Base-by-base conservation (phyloP, 176 grass and related monocot species). In the Dactylis glomerata region DNA sequence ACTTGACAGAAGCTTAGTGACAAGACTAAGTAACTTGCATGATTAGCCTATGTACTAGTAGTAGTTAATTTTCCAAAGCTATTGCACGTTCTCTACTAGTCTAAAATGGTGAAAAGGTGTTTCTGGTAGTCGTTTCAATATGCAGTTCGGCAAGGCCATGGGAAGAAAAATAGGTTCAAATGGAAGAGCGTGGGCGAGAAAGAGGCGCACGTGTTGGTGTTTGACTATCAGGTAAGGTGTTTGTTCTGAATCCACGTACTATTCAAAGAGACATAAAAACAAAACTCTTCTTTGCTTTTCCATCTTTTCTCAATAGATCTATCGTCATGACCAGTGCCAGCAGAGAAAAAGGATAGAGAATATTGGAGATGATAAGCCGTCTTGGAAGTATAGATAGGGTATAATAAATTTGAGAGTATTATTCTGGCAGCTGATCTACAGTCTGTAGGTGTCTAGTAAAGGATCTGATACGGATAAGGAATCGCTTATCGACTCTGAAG, bases 81-180 rank as follows among this genome's bases (percentile, higher is more conserved):
- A 26, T 30, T 54, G 3, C 36, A 59, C 20, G 50, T 75, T 83
- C 13, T n/a, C n/a, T 36, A 9, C 37, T 40, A 40, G 37, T 40
- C 65, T 73, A 85, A 83, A 70, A 36, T 83, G 73, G 17, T 58
- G 73, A 74, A 75, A 79, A 49, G 7, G 38, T 24, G 28, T 75
- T n/a, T 3, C 12, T 15, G 0, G 50, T 6, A 14, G 19, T 2
- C 68, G 47, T 3, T 37, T 81, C 13, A 44, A 31, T 64, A 45
- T 24, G 52, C 68, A 5, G 40, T 14, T 57, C 11, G 11, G 59
- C 45, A 57, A 27, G 57, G 45, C 24, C 7, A 67, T 19, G 15
- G n/a, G 24, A 54, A 28, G 68, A 42, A 28, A 77, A 52, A 16
- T 27, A 63, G 52, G 13, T 9, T 7, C 41, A 10, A 10, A 10